phyloP scores from a whole-genome alignment of 2,329 filamentous ascomycete species.

The Paecilomyces sp. region DNA sequence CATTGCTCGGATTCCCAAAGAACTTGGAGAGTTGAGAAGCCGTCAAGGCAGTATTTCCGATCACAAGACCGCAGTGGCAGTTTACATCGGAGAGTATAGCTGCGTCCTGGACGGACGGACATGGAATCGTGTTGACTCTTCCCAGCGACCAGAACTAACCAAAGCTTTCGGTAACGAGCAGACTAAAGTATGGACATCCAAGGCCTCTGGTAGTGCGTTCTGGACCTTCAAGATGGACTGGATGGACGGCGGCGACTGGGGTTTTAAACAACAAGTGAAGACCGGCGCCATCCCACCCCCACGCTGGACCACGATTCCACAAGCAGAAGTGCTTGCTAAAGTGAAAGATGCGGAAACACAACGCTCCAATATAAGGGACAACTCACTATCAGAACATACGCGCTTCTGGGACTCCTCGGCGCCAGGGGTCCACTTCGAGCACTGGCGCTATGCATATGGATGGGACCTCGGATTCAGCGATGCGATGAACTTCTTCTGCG shows the following conservation, averaged over 20 bases:
- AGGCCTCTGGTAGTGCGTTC: slow-evolving; percentile 48
- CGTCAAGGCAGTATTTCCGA: slow-evolving; percentile 43
- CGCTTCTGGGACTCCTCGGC: slow-evolving; percentile 43
- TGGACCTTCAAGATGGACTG: slow-evolving; percentile 57
- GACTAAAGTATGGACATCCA: slow-evolving; percentile 42
- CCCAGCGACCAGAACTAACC: slow-evolving; percentile 26
- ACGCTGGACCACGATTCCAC: slow-evolving; percentile 27
- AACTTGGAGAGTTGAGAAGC: slow-evolving; percentile 39
- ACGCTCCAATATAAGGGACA: slow-evolving; percentile 27
- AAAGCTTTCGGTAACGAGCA: slow-evolving; percentile 41
- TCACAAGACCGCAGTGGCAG: slow-evolving; percentile 42
- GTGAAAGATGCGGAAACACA: slow-evolving; percentile 34
- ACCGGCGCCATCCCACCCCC: slow-evolving; percentile 38
- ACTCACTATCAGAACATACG: slow-evolving; percentile 37
- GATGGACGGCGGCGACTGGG: slow-evolving; percentile 57
- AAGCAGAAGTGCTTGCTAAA: slow-evolving; percentile 28
- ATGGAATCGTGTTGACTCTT: slow-evolving; percentile 41
- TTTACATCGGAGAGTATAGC: slow-evolving; percentile 53
- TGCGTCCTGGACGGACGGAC: slow-evolving; percentile 48
- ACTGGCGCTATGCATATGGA: slow-evolving; percentile 49
- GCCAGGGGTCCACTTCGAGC: slow-evolving; percentile 43
- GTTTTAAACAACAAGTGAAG: slow-evolving; percentile 47
- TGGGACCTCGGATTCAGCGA: slow-evolving; percentile 53
- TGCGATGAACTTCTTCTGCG: slow-evolving; percentile 45
- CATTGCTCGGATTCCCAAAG: slow-evolving; percentile 37